Base-by-base conservation (phyloP, 305 asterid genomes). In the Fraxinus sp. region DNA sequence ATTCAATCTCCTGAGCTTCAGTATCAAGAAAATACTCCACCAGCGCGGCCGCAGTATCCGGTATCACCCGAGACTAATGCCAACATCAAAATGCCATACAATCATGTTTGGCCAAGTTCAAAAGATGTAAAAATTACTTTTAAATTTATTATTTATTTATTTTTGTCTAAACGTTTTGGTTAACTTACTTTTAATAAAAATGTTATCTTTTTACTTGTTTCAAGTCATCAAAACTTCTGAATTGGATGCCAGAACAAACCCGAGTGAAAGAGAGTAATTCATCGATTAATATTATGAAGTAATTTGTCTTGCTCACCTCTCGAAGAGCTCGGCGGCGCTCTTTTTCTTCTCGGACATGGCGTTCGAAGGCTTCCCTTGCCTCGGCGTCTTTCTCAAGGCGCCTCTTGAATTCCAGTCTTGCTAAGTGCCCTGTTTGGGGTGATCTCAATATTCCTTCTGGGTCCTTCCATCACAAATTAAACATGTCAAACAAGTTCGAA, bases 21-120 rank as follows among this genome's bases (percentile, higher is more conserved):
- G 98, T 94, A 84, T 95, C 98, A 14, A 95, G 95, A 82, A 95
- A 91, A 83, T 87, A 95, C 92, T 95, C 98, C 3, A 95, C 94
- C 86, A 93, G 86, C 81, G 76, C 88, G 30, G 83, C 97, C n/a
- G 82, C 81, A 78, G 87, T 82, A 76, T 89, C 93, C 28, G 98
- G 98, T 74, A 90, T 83, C 82, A 81, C 91, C 83, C 98, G 92
- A 83, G 97, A 88, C 98, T 95, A 82, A 81, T 41, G 62, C 72
- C 20, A 77, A 81, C 36, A 78, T 2, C 18, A 44, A 52, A 22
- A 32, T 30, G 20, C 79, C 35, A 70, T 7, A 28, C 39, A 82
- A 36, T 3, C 28, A 70, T 80, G 59, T 18, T 59, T 3, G 72
- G 14, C 14, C 44, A 73, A 52, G 35, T 11, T 24, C 11, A 5